Percentiles rank a stretch among this genome's conserved stretches.
These are phyloP conservation scores for Hyaloscypha bicolor DNA, from an alignment of 495 filamentous ascomycete species.

Conservation along the genomic window DNA sequence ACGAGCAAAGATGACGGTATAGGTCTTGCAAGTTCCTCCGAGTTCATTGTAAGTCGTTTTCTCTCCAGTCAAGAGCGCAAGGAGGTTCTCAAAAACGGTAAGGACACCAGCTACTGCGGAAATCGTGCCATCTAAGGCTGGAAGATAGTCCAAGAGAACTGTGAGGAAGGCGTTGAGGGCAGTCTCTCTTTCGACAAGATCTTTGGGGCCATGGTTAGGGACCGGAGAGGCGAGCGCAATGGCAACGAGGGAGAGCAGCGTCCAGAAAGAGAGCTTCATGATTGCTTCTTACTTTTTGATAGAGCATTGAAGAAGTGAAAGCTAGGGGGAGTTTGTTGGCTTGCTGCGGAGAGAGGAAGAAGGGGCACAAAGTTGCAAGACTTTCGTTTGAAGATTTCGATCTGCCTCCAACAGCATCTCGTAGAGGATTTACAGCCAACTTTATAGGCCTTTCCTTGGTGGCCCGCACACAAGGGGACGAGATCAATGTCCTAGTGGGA, in stretches of 20 bases:
- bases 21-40: conserved; percentile 42
- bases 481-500: neutral
- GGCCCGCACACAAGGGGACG: neutral
- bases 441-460: neutral
- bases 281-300: neutral
- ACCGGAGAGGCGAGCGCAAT: conserved; percentile 22
- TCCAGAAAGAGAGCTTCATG: conserved; percentile 14
- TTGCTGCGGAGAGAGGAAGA: neutral
- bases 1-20: conserved; percentile 62
- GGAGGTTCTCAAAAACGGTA: conserved; percentile 27
- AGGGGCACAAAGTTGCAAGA: neutral
- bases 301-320: neutral
- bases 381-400: neutral
- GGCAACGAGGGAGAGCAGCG: conserved; percentile 17
- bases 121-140: conserved; percentile 31
- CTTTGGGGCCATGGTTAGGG: neutral
- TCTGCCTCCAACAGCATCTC: neutral
- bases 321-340: neutral
- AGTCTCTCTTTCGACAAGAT: conserved; percentile 33
- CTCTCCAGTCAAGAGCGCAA: conserved; percentile 33
- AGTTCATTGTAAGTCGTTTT: conserved; percentile 49
- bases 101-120: conserved; percentile 27
- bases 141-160: conserved; percentile 34
- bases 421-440: neutral
- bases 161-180: conserved; percentile 33